Evolutionary conservation across 2,329 filamentous ascomycete species (phyloP), one percentile per base, ranked within the genome.

Genomic region (Exophiala bonariae): DNA sequence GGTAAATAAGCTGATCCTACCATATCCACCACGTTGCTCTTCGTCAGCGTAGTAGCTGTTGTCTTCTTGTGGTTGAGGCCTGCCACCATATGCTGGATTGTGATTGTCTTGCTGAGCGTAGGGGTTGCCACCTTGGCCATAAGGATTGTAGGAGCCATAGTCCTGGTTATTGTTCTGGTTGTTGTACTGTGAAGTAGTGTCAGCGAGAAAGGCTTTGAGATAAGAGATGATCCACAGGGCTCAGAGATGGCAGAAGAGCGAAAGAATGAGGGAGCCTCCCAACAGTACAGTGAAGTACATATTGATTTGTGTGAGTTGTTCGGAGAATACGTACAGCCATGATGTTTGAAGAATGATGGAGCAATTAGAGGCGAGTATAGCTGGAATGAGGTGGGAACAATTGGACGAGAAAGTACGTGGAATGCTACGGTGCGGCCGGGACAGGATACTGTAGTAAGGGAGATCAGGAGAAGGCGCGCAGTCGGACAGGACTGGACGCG

Each of bases 101-200:
- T 63, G 55, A 39, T 61, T 59, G 49, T 67, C 63, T 59, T 69
- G 33, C 35, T 57, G 49, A 26, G 32, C 47, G 34, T 59, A 57
- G n/a, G 52, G 55, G 22, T 54, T 57, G 20, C 50, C 48, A 11
- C 34, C 23, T 41, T 57, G 41, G 20, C 47, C 52, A 41, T 59
- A 59, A 23, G 56, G 52, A 41, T 56, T 58, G 63, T 75, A 79
- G 54, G 77, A 73, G 62, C 73, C 75, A 62, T 78, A 79, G 61
- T 73, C 52, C 33, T 55, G 50, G 31, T 45, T 28, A 13, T 20
- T 32, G 36, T 40, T 36, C 33, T 52, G 49, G 28, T 53, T 31
- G 37, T 57, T 52, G 44, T 52, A 52, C 42, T 47, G 31, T 17
- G 13, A n/a, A 16, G 34, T n/a, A 23, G 18, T 33, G 47, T 53